phyloP scores from a whole-genome alignment of 2,329 filamentous ascomycete species.

The Nemania sp. region DNA sequence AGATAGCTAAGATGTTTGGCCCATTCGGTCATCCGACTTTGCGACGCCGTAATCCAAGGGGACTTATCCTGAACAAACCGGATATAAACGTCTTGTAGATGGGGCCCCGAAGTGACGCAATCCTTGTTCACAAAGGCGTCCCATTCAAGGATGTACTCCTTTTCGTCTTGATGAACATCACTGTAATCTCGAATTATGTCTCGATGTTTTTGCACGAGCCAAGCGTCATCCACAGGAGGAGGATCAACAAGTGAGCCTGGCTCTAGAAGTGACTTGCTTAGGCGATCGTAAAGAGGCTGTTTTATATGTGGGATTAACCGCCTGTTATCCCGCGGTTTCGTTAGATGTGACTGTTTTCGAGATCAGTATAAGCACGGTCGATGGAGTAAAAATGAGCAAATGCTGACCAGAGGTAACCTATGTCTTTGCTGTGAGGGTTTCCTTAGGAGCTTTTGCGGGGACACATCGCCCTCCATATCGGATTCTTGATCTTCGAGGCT shows the following conservation, averaged over 20 bases:
- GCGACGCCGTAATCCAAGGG: slow-evolving; percentile 54
- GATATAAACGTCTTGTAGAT: slow-evolving; percentile 56
- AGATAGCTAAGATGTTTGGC: slow-evolving; percentile 58
- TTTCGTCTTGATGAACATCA: slow-evolving; percentile 57
- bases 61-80: slow-evolving; percentile 56
- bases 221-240: slow-evolving; percentile 50
- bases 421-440: slow-evolving; percentile 23
- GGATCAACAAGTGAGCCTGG: slow-evolving; percentile 53
- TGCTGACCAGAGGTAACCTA: slow-evolving; percentile 29
- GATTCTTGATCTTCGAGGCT: slow-evolving; percentile 35
- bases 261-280: slow-evolving; percentile 56
- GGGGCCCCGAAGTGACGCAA: slow-evolving; percentile 55
- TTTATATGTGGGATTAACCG: slow-evolving; percentile 53
- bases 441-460: slow-evolving; percentile 30
- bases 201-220: slow-evolving; percentile 62
- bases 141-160: slow-evolving; percentile 63
- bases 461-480: slow-evolving; percentile 31
- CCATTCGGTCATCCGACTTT: slow-evolving; percentile 56
- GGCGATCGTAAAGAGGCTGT: slow-evolving; percentile 59
- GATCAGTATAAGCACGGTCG: slow-evolving; percentile 17
- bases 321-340: slow-evolving; percentile 38
- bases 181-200: slow-evolving; percentile 61
- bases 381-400: background rate
- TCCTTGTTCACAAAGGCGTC: slow-evolving; percentile 57
- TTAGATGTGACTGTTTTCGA: slow-evolving; percentile 22